phyloP scores from a whole-genome alignment of 805 yeast species.

The Wickerhamiella lipophila region DNA sequence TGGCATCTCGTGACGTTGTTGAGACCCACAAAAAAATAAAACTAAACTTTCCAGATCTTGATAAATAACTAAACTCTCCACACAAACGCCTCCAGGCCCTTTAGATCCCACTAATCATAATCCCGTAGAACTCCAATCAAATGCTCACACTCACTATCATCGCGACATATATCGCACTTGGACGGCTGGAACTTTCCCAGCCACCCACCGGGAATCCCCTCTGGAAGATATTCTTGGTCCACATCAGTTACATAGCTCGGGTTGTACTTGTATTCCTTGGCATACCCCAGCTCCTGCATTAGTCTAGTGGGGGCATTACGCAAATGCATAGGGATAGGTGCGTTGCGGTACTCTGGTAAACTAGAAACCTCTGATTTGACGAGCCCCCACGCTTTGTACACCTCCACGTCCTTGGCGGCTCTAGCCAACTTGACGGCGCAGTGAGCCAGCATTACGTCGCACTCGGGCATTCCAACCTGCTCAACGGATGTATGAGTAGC shows the following conservation, averaged over 20 bases:
- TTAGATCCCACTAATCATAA: not conserved
- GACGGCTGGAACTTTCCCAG: slow-evolving; percentile 9
- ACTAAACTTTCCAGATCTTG: no score
- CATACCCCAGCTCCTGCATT: slow-evolving; percentile 82
- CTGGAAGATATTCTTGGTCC: slow-evolving; percentile 57
- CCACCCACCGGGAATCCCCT: slow-evolving; percentile 26
- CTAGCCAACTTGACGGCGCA: slow-evolving; percentile 82
- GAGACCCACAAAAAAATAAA: no score
- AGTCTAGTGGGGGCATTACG: slow-evolving; percentile 89
- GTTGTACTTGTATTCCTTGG: slow-evolving; percentile 75
- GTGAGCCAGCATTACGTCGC: slow-evolving; percentile 77
- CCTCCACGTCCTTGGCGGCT: slow-evolving; percentile 75
- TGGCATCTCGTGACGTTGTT: no score
- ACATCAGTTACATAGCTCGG: slow-evolving; percentile 73
- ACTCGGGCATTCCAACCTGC: slow-evolving; percentile 90
- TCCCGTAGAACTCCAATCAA: not conserved
- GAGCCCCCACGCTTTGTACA: slow-evolving; percentile 65
- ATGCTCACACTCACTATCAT: slow-evolving; percentile 1
- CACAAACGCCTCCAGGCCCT: no score
- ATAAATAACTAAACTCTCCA: no score
- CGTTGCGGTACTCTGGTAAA: slow-evolving; percentile 46
- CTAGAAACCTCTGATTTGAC: slow-evolving; percentile 47
- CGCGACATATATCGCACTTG: slow-evolving; percentile 1
- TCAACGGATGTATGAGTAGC: slow-evolving; percentile 78
- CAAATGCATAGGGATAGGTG: slow-evolving; percentile 55